Conservation (phyloP, 192 early-diverging fungal genomes). For the Geranomyces michiganensis region DNA sequence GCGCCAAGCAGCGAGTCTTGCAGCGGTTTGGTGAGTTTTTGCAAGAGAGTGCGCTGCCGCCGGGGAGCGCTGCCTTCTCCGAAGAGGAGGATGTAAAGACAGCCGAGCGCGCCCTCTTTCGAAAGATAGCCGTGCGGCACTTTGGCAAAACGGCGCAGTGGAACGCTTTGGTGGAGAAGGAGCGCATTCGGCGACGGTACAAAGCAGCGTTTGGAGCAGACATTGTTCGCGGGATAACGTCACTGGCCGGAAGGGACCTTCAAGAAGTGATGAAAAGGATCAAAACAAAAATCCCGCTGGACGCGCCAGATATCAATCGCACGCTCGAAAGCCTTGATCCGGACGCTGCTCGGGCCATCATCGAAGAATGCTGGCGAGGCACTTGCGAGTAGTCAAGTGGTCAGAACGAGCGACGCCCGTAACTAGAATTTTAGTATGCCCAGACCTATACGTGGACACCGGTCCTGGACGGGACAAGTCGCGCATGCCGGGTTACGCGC, state of each 20-base stretch:
- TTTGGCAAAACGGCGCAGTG: slow-evolving; percentile 13
- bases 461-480: slow-evolving; percentile 75
- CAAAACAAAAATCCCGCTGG: neutral
- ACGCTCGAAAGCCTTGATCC: neutral
- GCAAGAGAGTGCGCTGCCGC: neutral
- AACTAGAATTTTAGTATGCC: too few relatives aligned
- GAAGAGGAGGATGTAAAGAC: neutral
- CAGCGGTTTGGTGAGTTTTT: neutral
- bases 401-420: too few relatives aligned
- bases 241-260: neutral
- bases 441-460: slow-evolving; percentile 52
- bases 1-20: neutral
- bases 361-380: neutral
- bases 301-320: neutral
- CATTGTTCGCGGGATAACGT: neutral
- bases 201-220: neutral
- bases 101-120: slow-evolving; percentile 2
- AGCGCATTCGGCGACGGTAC: neutral
- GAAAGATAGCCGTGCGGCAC: slow-evolving; percentile 1
- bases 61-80: neutral
- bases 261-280: slow-evolving; percentile 6
- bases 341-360: slow-evolving; percentile 5
- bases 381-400: too few relatives aligned
- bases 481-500: slow-evolving; percentile 75
- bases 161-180: slow-evolving; percentile 12